Base-by-base conservation (phyloP, 495 filamentous ascomycete genomes). In the Penicillium chermesinum region DNA sequence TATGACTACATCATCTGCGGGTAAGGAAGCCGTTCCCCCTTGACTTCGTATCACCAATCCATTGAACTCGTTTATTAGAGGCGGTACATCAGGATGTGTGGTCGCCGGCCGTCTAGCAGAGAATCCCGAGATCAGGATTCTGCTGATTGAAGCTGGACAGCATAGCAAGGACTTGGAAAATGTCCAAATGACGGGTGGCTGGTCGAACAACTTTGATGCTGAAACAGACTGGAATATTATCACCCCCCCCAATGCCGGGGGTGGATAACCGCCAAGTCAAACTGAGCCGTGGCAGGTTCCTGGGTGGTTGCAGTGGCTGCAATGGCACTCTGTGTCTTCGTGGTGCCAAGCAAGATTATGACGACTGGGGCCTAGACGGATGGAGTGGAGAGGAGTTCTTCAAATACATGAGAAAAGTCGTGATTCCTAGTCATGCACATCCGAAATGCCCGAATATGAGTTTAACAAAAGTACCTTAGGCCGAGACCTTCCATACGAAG, bases 281-380 rank as follows among this genome's bases (percentile, higher is more conserved):
- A 52, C 67, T 77, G 43, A 83, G 76, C 37, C 73, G 80, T 40
- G 83, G 81, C 25, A 76, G 72, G 45, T 75, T 77, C 46, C 71
- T 86, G 13, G 78, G 82, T 18, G 81, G 81, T 3, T 76, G 68
- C 38, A 78, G 72, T 49, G 79, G 75, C 13, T 74, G 76, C 48
- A 86, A 84, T 63, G 80, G 79, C 43, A 83, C 76, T 30, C 70
- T 80, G n/a, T 82, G 77, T 58, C 71, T 83, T 32, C 79, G 79
- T 8, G 82, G 81, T 16, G 67, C 62, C 44, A 75, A 76, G 37
- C 76, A 77, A 36, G 81, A 81, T 48, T 86, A 78, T 44, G 77
- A 84, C 63, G 78, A 83, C 51, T 85, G 80, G 80, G 65, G 53
- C 1, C 37, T 79, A 38, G 69, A 73, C 0, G 77, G 73, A 10